Percentiles rank a stretch among this genome's conserved stretches.
Evolutionary conservation across 345 rosid genomes (phyloP).

Genomic region (Brassica incana): DNA sequence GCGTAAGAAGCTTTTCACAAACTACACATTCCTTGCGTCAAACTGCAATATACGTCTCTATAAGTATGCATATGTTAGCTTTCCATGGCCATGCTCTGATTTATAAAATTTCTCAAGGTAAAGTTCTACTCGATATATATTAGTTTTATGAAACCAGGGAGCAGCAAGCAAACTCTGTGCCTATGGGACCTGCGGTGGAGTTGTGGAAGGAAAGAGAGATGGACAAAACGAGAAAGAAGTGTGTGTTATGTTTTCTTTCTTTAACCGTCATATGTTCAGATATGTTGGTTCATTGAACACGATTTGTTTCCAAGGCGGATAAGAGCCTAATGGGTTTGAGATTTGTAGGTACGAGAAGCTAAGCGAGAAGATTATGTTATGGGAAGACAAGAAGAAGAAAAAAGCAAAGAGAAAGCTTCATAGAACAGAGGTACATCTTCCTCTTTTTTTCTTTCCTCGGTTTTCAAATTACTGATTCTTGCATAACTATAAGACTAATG

Average conservation of each 20-base stretch:
- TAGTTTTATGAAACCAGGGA: slow-evolving; percentile 12
- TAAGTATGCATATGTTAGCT: neutral
- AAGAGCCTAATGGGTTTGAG: slow-evolving; percentile 21
- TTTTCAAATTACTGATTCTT: neutral
- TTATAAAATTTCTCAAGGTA: slow-evolving; percentile 6
- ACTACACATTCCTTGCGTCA: slow-evolving; percentile 27
- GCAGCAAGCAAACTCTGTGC: neutral
- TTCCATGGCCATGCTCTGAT: neutral
- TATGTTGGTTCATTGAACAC: neutral
- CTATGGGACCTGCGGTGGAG: slow-evolving; percentile 42
- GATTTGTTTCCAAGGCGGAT: neutral
- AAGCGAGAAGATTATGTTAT: slow-evolving; percentile 46
- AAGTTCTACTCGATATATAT: neutral
- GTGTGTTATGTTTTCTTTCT: slow-evolving; percentile 17
- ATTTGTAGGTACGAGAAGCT: slow-evolving; percentile 55
- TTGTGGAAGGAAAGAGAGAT: slow-evolving; percentile 63
- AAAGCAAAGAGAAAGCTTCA: slow-evolving; percentile 54
- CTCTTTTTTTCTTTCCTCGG: neutral
- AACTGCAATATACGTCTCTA: neutral
- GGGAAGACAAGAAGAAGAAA: slow-evolving; percentile 63
- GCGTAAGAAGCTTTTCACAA: slow-evolving; percentile 29
- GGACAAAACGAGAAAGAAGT: slow-evolving; percentile 55
- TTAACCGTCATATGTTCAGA: neutral
- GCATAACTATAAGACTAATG: neutral
- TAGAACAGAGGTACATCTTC: slow-evolving; percentile 55